Percentiles rank a stretch among this genome's conserved stretches.
Evolutionary conservation across 2,329 filamentous ascomycete species (phyloP).

Genomic region (Cladosporium sp.): DNA sequence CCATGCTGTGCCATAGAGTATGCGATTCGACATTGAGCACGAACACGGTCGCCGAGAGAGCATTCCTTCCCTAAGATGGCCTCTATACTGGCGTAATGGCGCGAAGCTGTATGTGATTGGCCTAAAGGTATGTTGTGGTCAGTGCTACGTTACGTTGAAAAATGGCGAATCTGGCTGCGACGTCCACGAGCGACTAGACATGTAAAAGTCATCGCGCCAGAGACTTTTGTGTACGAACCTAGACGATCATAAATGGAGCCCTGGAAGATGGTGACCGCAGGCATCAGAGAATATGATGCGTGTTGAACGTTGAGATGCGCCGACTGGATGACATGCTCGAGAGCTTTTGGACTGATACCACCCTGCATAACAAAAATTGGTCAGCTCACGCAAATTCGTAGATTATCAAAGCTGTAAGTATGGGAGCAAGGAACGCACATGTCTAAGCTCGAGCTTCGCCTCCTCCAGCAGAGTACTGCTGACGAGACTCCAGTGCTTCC

Average conservation of each 20-base stretch:
- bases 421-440: neutral
- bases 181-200: neutral
- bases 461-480: conserved; percentile 83
- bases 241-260: conserved; percentile 76
- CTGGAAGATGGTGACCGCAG: conserved; percentile 71
- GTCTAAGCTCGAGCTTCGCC: conserved; percentile 65
- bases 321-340: conserved; percentile 80
- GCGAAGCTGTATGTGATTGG: conserved; percentile 46
- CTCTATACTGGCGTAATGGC: conserved; percentile 69
- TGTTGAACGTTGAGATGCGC: conserved; percentile 80
- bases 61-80: conserved; percentile 67
- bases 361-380: neutral
- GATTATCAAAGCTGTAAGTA: neutral
- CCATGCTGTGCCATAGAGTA: conserved; percentile 67
- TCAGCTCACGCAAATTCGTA: neutral
- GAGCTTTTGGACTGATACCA: conserved; percentile 51
- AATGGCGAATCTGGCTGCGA: neutral
- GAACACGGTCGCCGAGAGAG: conserved; percentile 76
- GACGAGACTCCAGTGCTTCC: conserved; percentile 81
- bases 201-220: neutral
- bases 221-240: conserved; percentile 48
- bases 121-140: conserved; percentile 37
- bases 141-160: neutral
- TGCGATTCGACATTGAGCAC: conserved; percentile 70
- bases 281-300: conserved; percentile 71